These are phyloP conservation scores for Ophiostoma triangulosporum DNA, from an alignment of 2,329 filamentous ascomycete genomes.

Conservation along the genomic window DNA sequence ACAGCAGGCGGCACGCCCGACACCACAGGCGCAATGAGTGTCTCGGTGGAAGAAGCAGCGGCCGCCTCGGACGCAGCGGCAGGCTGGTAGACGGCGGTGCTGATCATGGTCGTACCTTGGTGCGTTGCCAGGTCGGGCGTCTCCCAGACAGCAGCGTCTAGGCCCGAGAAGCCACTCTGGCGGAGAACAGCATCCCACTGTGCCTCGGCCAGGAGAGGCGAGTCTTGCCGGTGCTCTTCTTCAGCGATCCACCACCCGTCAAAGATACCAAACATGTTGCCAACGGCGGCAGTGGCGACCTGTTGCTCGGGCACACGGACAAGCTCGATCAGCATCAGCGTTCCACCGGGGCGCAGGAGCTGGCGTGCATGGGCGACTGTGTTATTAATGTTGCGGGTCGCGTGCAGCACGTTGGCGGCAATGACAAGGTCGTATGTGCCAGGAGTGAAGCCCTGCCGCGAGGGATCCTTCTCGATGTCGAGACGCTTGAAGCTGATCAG, in stretches of 20 bases:
- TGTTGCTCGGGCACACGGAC: conserved; percentile 12
- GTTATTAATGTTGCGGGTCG: conserved; percentile 16
- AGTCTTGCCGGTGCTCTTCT: conserved; percentile 11
- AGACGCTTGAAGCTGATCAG: conserved; percentile 11
- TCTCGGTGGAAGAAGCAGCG: not conserved
- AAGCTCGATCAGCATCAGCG: conserved; percentile 13
- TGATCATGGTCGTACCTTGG: conserved; percentile 14
- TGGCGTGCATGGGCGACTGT: conserved; percentile 14
- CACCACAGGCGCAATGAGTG: not conserved
- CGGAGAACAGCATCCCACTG: conserved; percentile 12
- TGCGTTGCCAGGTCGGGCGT: conserved; percentile 12
- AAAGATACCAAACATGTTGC: conserved; percentile 14
- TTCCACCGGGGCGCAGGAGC: conserved; percentile 17
- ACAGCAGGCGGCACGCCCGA: not conserved
- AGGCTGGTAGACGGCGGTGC: conserved; percentile 5
- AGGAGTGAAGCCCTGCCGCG: conserved; percentile 21
- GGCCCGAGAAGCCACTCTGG: conserved; percentile 12
- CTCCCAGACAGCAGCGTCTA: conserved; percentile 13
- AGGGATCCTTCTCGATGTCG: conserved; percentile 21
- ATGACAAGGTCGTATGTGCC: conserved; percentile 22
- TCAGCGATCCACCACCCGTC: conserved; percentile 15
- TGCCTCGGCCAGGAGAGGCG: conserved; percentile 11
- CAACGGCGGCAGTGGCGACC: conserved; percentile 10
- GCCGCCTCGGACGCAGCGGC: not conserved
- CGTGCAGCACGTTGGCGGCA: conserved; percentile 22